Conservation (phyloP, 1,284 basidiomycete species). For the Schizophyllum commune region DNA sequence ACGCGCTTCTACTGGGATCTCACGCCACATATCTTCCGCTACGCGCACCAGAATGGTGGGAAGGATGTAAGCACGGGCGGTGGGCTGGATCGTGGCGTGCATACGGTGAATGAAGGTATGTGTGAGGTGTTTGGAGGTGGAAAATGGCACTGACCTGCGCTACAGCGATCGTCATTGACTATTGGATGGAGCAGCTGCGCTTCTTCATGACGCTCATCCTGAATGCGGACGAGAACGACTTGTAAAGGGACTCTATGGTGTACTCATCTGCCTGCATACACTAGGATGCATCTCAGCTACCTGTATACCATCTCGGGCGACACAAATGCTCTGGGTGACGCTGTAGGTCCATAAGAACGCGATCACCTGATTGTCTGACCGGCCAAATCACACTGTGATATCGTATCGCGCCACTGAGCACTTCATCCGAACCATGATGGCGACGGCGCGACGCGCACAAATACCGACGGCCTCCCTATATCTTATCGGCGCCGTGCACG, state of each 20-base stretch:
- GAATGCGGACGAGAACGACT: slow-evolving; percentile 29
- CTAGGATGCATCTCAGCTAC: too few species aligned
- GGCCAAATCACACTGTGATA: neutral
- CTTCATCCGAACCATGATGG: neutral
- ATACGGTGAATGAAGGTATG: slow-evolving; percentile 60
- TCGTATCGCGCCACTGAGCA: neutral
- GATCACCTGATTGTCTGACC: neutral
- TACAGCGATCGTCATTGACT: slow-evolving; percentile 27
- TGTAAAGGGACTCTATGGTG: neutral
- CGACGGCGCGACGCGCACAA: neutral
- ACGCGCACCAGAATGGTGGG: slow-evolving; percentile 24
- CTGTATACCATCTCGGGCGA: slow-evolving; percentile 5
- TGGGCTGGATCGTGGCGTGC: slow-evolving; percentile 36
- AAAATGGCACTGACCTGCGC: neutral
- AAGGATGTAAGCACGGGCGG: slow-evolving; percentile 22
- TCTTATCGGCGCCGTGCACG: neutral
- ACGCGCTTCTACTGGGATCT: slow-evolving; percentile 45
- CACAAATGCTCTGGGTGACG: too few species aligned
- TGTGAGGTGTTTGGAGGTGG: neutral
- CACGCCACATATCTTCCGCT: slow-evolving; percentile 43
- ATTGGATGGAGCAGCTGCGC: slow-evolving; percentile 37
- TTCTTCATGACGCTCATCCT: slow-evolving; percentile 40
- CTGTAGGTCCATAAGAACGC: neutral
- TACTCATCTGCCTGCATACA: too few species aligned
- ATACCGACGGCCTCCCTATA: neutral